Base-by-base conservation (phyloP, 192 early-diverging fungal species). In the Coemansia sp. region DNA sequence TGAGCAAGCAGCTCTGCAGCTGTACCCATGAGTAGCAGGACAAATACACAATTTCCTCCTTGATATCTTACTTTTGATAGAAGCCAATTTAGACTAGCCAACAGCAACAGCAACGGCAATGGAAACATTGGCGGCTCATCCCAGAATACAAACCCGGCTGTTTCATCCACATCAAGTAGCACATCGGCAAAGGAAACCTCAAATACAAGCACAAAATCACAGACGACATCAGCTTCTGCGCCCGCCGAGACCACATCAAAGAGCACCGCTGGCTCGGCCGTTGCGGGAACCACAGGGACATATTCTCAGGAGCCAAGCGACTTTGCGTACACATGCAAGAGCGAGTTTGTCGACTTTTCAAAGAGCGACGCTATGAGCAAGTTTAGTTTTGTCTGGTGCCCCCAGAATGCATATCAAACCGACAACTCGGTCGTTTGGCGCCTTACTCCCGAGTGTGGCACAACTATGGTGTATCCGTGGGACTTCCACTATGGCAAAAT, bases 371-470 rank as follows among this genome's bases (percentile, higher is more conserved):
- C 65, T 5, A 53, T 68, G 65, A 54, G 46, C 36, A 60, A 68
- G 49, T 68, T 76, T 29, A 55, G 46, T 36, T 54, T 64, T 25
- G 61, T 60, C 10, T 76, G 72, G 72, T 76, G 72, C 26, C 72
- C 72, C 2, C 43, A 76, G 34, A 76, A 76, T 40, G 57, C 72
- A 24, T 60, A 68, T 14, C 54, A 67, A 41, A 63, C 64, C 6
- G 38, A 48, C 15, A 46, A 66, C 32, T 57, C 65, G 26, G 59
- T 76, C 3, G 53, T 58, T 1, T 68, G 63, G 66, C 35, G 44
- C 18, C 55, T 77, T 15, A 70, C 73, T 10, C 44, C 38, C 19
- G 43, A 58, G 22, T 77, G 73, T 27, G 73, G 73, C 17, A 77
- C 58, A 18, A 77, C 65, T 10, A 65, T 77, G 58, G 54, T 77